Percentiles rank a stretch among this genome's conserved stretches.
Conservation (phyloP, 1,284 basidiomycete genomes). For the Ceratobasidium sp. region DNA sequence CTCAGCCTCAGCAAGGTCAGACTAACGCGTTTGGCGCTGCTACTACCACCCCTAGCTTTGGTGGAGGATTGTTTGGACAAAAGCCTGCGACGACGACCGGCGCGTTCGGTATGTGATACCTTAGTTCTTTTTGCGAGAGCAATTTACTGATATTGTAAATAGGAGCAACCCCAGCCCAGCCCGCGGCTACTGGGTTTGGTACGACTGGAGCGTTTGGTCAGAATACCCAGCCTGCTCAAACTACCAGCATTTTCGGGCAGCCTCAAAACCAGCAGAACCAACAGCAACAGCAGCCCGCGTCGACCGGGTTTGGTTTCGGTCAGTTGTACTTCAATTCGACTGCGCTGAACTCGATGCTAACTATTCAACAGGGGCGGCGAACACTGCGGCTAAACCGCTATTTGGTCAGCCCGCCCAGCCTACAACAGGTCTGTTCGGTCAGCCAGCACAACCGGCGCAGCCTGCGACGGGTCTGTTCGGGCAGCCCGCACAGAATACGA, state of each 20-base stretch:
- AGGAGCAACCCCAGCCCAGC: conserved; percentile 43
- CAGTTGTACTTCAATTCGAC: conserved; percentile 13
- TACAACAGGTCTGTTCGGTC: conserved; percentile 46
- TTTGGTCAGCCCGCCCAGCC: conserved; percentile 48
- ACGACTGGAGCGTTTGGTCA: conserved; percentile 51
- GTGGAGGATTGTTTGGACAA: conserved; percentile 38
- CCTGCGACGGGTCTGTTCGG: conserved; percentile 65
- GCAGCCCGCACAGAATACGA: conserved; percentile 51
- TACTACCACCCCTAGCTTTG: conserved; percentile 41
- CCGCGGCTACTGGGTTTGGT: conserved; percentile 48
- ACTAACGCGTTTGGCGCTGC: conserved; percentile 38
- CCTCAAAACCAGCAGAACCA: conserved; percentile 55
- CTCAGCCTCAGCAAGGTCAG: conserved; percentile 45
- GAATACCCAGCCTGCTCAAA: conserved; percentile 47
- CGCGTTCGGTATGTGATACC: conserved; percentile 38
- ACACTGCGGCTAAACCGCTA: conserved; percentile 41
- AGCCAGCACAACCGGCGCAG: conserved; percentile 53
- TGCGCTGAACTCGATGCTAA: conserved; percentile 8
- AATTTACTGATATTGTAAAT: not conserved
- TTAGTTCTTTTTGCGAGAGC: not conserved
- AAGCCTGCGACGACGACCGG: conserved; percentile 42
- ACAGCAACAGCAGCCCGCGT: conserved; percentile 52
- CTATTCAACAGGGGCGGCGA: conserved; percentile 42
- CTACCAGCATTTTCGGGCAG: conserved; percentile 56
- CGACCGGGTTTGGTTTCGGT: conserved; percentile 50